Base-by-base conservation (phyloP, 1,139 yeast species). In the Geotrichum aggregatum region DNA sequence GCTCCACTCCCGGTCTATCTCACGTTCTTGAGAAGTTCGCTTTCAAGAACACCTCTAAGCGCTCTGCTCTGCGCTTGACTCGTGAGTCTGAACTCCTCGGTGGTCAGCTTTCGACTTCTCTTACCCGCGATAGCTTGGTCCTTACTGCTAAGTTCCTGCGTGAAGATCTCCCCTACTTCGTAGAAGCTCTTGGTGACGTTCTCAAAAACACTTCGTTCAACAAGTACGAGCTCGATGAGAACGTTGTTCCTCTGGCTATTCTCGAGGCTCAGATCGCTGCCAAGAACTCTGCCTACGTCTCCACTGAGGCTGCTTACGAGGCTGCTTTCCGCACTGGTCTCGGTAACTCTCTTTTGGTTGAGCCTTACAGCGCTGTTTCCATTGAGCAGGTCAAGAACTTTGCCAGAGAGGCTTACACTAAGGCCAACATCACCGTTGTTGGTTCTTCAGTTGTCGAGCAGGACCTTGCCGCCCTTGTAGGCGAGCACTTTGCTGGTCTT, bases 31-130 rank as follows among this genome's bases (percentile, higher is more conserved):
- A 94, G 64, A 82, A 89, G 72, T 89, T 81, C 72, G 84, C 84
- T 65, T 92, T 85, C 77, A 61, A 87, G 71, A 85, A 86, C 77
- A 89, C 96, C 58, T 77, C 78, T 60, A 71, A 81, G 63, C 88
- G 89, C 72, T 85, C 96, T 34, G 96, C 95, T 31, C 78, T 92
- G 68, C 87, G 98, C 76, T 78, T 91, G 66, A 86, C 91, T 65
- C 86, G 98, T 73, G 98, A 94, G 75, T 76, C 92, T 53, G 99
- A 94, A 75, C 80, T 92, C 61, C 78, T 92, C 63, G 98, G 98
- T 60, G 98, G 96, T 67, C 73, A 73, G 59, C 80, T 88, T 70
- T 69, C 79, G 49, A 76, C 95, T 47, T 65, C 71, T 54, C 84
- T 88, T 62, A 82, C 88, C 68, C 85, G 97, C 76, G 98, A 92